Evolutionary conservation across 139 green algal genomes (phyloP), one percentile per base, ranked within the genome.

Genomic region (Chlorella vulgaris): DNA sequence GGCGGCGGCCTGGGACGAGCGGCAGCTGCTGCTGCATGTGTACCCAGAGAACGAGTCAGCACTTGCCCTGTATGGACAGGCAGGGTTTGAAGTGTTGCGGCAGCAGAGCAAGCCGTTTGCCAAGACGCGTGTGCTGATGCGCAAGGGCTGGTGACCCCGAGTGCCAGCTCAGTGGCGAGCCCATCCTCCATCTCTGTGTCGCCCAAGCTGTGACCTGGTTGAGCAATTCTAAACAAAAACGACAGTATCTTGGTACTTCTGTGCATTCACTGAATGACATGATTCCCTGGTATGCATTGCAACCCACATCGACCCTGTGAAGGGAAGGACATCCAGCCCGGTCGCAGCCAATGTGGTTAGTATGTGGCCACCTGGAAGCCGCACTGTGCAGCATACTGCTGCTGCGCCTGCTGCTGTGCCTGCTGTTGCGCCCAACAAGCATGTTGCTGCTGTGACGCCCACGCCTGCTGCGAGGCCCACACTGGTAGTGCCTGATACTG

Each of bases 21-120:
- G 5, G 39, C 36, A 83, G 29, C 40, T 80, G 22, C 76, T 85
- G 51, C 80, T 91, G 67, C 85, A 91, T 53, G 86, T 90, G 40
- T 80, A 80, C 74, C 58, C 69, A 39, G 74, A 91, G 63, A 91
- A 91, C 43, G 39, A 39, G 15, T 21, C 85, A 0, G 87, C 86
- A 0, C 66, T 91, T 0, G 10, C 73, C 81, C 69, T 91, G 69
- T 91, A 91, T 75, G 18, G 43, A 15, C 4, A 33, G 24, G 53
- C 69, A n/a, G 87, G 87, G 28, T 89, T 85, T 60, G 33, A 63
- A 51, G 76, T 84, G 18, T 13, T 89, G 19, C 42, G 58, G 24
- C 22, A 65, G 19, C 78, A 91, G 58, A 75, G 78, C 21, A 40
- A 24, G 3, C 82, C 60, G 85, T 71, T 71, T 53, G 75, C 35